Percentiles rank a stretch among this genome's conserved stretches.
Evolutionary conservation across 305 asterid species (phyloP).

Genomic region (Fraxinus latifolia): DNA sequence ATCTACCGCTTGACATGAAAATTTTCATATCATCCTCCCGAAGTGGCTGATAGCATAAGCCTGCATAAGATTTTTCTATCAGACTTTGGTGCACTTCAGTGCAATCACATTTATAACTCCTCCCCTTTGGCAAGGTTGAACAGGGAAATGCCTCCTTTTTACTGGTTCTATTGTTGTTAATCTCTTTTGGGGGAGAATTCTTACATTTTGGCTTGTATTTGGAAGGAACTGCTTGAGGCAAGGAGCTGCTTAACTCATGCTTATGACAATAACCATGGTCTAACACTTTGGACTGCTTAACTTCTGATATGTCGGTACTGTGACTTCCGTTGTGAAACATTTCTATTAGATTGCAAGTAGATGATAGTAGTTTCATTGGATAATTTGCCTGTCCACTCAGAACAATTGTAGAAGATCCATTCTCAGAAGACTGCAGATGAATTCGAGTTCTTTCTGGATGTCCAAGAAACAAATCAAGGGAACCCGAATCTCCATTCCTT

Average conservation of each 20-base stretch:
- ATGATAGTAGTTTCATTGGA: background rate
- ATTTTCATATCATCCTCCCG: slow-evolving; percentile 19
- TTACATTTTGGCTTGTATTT: background rate
- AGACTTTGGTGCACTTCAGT: background rate
- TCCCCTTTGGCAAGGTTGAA: slow-evolving; percentile 4
- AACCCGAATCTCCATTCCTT: background rate
- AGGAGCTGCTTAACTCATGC: background rate
- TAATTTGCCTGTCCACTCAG: background rate
- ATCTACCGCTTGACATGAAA: slow-evolving; percentile 29
- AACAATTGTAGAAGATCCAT: background rate
- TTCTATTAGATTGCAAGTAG: background rate
- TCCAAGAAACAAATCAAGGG: slow-evolving; percentile 20
- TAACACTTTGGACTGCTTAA: background rate
- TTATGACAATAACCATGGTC: background rate
- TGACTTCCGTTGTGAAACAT: background rate
- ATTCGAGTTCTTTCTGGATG: background rate
- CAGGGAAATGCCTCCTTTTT: background rate
- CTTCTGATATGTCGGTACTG: background rate
- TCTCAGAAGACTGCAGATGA: background rate
- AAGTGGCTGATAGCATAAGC: slow-evolving; percentile 44
- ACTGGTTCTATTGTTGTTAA: background rate
- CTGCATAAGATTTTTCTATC: slow-evolving; percentile 18
- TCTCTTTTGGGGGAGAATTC: background rate
- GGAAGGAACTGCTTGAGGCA: background rate
- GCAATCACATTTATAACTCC: background rate